Percentiles rank a stretch among this genome's conserved stretches.
Evolutionary conservation across 2,329 filamentous ascomycete genomes (phyloP).

Genomic region (Beauveria sp.): DNA sequence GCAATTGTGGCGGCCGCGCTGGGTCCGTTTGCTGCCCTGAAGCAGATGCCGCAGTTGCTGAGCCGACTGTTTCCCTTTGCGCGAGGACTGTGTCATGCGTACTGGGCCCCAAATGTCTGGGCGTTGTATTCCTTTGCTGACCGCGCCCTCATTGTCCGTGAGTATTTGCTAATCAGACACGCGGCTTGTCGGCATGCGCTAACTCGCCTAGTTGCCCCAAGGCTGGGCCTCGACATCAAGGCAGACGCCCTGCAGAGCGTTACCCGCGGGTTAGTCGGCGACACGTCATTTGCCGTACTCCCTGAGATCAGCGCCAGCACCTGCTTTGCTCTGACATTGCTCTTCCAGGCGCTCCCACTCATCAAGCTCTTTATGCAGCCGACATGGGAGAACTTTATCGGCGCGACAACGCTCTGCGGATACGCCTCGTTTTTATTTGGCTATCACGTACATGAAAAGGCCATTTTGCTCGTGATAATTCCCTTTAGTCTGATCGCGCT

Average conservation of each 20-base stretch:
- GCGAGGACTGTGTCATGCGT: constrained; percentile 88
- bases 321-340: constrained; percentile 75
- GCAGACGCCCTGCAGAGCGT: constrained; percentile 74
- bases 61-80: constrained; percentile 89
- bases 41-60: constrained; percentile 76
- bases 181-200: neutral
- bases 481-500: constrained; percentile 91
- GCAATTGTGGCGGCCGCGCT: constrained; percentile 73
- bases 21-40: constrained; percentile 76
- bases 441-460: constrained; percentile 98
- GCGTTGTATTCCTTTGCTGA: constrained; percentile 92
- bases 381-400: constrained; percentile 83
- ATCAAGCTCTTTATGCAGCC: constrained; percentile 74
- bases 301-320: constrained; percentile 73
- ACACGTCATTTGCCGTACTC: constrained; percentile 87
- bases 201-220: constrained; percentile 62
- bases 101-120: constrained; percentile 98
- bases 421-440: constrained; percentile 96
- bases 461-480: constrained; percentile 86
- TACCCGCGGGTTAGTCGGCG: constrained; percentile 85
- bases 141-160: constrained; percentile 72
- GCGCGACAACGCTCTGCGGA: constrained; percentile 82
- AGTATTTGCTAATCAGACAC: constrained; percentile 23
- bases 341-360: constrained; percentile 74
- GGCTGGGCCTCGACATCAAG: constrained; percentile 67